phyloP scores from a whole-genome alignment of 1,284 basidiomycete species.

The Ganoderma resinaceum region DNA sequence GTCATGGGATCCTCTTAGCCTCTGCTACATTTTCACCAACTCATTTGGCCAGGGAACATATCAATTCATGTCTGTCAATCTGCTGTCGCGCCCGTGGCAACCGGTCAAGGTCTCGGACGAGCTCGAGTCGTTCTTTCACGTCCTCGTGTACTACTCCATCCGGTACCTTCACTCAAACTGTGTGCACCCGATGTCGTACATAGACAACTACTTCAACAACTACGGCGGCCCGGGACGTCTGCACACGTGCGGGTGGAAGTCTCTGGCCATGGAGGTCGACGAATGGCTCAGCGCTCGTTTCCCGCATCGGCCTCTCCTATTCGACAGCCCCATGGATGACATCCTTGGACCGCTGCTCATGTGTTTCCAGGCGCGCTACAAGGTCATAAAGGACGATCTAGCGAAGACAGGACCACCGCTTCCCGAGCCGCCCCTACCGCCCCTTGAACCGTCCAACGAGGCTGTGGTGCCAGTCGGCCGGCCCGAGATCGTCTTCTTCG shows the following conservation, averaged over 20 bases:
- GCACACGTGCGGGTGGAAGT: slow-evolving; percentile 1
- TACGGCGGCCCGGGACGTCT: not conserved
- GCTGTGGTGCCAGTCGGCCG: not conserved
- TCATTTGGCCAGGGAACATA: slow-evolving; percentile 5
- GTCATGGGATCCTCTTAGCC: not conserved
- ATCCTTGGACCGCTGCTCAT: slow-evolving; percentile 3
- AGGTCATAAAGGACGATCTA: not conserved
- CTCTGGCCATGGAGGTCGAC: slow-evolving; percentile 1
- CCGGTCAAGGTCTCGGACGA: slow-evolving; percentile 11
- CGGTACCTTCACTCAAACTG: slow-evolving; percentile 14
- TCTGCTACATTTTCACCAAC: no score
- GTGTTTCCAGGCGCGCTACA: slow-evolving; percentile 10
- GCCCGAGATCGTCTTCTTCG: not conserved
- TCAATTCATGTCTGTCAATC: slow-evolving; percentile 15
- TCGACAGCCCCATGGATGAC: not conserved
- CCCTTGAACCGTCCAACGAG: not conserved
- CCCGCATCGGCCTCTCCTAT: not conserved
- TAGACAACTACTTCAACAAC: slow-evolving; percentile 12
- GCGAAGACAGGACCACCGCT: not conserved
- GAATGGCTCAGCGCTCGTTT: not conserved
- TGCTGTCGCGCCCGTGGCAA: not conserved
- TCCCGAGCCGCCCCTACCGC: not conserved
- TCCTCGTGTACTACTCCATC: slow-evolving; percentile 15
- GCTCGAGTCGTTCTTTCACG: slow-evolving; percentile 19
- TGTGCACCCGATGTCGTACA: not conserved